phyloP scores from a whole-genome alignment of 129 eudicot genomes.

The Deinandra increscens region DNA sequence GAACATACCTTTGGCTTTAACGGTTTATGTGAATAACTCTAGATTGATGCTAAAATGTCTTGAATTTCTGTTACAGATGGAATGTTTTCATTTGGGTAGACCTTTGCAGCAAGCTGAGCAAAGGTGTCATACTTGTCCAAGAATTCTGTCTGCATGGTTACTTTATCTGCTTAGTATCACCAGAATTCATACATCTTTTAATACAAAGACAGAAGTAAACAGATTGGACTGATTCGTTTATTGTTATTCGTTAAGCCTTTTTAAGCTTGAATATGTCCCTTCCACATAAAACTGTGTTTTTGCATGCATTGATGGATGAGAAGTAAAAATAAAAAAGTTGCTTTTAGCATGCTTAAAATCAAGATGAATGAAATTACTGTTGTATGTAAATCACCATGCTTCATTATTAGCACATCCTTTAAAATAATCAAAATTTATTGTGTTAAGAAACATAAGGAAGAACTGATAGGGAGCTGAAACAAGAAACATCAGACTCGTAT shows the following conservation, averaged over 20 bases:
- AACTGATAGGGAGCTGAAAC: neutral
- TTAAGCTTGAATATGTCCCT: neutral
- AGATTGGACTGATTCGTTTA: neutral
- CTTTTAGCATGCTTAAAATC: neutral
- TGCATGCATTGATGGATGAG: neutral
- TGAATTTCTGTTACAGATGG: slow-evolving; percentile 75
- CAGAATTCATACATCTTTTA: neutral
- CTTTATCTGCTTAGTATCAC: slow-evolving; percentile 14
- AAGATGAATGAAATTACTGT: neutral
- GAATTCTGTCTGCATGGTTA: slow-evolving; percentile 62
- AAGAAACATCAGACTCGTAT: neutral
- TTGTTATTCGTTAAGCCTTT: too few species aligned
- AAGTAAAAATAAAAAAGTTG: neutral
- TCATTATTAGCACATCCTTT: too few species aligned
- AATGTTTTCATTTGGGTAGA: slow-evolving; percentile 67
- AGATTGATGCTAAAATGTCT: slow-evolving; percentile 74
- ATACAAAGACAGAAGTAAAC: neutral
- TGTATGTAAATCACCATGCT: neutral
- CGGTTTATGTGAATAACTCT: slow-evolving; percentile 24
- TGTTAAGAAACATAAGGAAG: too few species aligned
- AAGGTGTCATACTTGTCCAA: slow-evolving; percentile 87
- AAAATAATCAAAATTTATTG: too few species aligned
- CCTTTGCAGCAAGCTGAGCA: slow-evolving; percentile 70
- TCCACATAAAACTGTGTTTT: neutral
- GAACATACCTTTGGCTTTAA: slow-evolving; percentile 22